A percentile compares a stretch with the other conserved stretches of the same genome.
Evolutionary conservation across 441 rosid genomes (phyloP).

Genomic region (Euphorbia schlechtendalii): DNA sequence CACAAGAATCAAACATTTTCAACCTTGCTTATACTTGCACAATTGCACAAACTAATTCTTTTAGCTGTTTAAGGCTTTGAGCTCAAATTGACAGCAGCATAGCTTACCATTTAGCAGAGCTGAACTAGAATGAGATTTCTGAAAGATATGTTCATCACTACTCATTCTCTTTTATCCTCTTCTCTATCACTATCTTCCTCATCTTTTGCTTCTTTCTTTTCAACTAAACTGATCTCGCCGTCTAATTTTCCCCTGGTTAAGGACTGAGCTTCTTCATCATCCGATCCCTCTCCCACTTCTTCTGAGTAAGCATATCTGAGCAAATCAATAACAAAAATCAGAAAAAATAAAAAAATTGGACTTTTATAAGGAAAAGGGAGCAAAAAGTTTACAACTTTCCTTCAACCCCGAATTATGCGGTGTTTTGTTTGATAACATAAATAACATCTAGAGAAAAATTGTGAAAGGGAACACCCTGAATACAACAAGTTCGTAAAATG

Average conservation of each 20-base stretch:
- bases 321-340: not conserved
- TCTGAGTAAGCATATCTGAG: slow-evolving; percentile 84
- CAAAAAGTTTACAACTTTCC: too few species aligned
- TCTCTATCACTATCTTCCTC: slow-evolving; percentile 48
- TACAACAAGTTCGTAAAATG: too few species aligned
- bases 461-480: too few species aligned
- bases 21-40: too few species aligned
- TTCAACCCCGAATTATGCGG: too few species aligned
- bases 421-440: too few species aligned
- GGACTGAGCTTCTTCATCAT: slow-evolving; percentile 63
- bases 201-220: slow-evolving; percentile 37
- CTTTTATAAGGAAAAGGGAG: too few species aligned
- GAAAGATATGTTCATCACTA: not conserved
- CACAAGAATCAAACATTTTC: too few species aligned
- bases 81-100: slow-evolving; percentile 11
- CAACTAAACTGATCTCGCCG: slow-evolving; percentile 61
- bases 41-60: too few species aligned
- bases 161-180: slow-evolving; percentile 77
- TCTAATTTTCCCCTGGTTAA: slow-evolving; percentile 54
- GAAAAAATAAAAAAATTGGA: too few species aligned
- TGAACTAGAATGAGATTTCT: slow-evolving; percentile 2
- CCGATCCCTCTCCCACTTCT: slow-evolving; percentile 54
- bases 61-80: too few species aligned
- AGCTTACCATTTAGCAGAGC: slow-evolving; percentile 5
- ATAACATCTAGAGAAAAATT: too few species aligned